phyloP scores from a whole-genome alignment of 257 asterid genomes.

The Nicotiana undulata region DNA sequence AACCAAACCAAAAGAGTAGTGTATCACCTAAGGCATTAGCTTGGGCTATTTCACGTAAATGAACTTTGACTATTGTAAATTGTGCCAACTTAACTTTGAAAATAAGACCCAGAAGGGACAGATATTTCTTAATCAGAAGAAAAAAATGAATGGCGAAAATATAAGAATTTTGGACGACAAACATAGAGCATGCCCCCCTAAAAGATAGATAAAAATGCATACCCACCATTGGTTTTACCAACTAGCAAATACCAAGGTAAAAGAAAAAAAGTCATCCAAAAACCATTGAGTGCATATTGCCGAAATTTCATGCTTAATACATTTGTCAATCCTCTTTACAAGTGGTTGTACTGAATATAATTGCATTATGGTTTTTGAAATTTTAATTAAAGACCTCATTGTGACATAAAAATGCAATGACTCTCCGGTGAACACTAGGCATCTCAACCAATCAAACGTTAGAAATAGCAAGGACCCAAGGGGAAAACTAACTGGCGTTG shows the following conservation, averaged over 20 bases:
- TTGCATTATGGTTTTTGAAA: not conserved
- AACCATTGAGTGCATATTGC: not conserved
- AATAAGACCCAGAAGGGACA: not conserved
- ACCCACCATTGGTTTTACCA: too few species aligned
- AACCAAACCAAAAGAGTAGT: not conserved
- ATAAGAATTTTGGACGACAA: not conserved
- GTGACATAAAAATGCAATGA: not conserved
- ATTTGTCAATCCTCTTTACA: not conserved
- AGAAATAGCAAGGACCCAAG: not conserved
- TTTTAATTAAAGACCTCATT: not conserved
- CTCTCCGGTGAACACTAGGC: not conserved
- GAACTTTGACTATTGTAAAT: not conserved
- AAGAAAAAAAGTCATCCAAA: not conserved
- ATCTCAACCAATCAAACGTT: not conserved
- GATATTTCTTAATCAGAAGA: too few species aligned
- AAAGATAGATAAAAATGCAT: not conserved
- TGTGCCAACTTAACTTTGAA: not conserved
- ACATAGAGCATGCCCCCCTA: not conserved
- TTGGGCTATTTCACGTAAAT: not conserved
- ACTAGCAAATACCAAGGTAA: too few species aligned
- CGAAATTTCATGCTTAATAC: not conserved
- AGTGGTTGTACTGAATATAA: not conserved
- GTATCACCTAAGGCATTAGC: not conserved
- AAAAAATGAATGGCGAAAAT: not conserved
- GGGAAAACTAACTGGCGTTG: not conserved